A percentile compares a stretch with the other conserved stretches of the same genome.
Conservation (phyloP, 2,329 filamentous ascomycete species). For the Botryosphaeria dothidea region DNA sequence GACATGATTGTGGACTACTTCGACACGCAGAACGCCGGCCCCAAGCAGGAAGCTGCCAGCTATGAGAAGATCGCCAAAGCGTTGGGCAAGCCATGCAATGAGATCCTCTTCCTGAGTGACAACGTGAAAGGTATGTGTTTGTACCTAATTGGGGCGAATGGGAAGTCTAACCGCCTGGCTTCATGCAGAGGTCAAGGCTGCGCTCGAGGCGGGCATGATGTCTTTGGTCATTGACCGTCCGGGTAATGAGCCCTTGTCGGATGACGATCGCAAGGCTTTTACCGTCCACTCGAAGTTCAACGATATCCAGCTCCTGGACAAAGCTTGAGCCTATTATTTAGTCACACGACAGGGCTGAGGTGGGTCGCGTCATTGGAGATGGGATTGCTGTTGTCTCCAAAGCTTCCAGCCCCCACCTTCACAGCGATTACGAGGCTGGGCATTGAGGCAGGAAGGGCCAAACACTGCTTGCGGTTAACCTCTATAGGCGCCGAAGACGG, state of each 20-base stretch:
- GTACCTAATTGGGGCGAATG: constrained; percentile 15
- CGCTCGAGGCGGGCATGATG: constrained; percentile 44
- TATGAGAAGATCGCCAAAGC: constrained; percentile 65
- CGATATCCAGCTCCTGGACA: constrained; percentile 14
- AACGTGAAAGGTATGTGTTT: constrained; percentile 59
- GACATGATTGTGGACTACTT: constrained; percentile 51
- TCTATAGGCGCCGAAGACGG: background rate
- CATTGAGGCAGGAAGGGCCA: background rate
- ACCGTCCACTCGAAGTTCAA: constrained; percentile 17
- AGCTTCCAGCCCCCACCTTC: background rate
- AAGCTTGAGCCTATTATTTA: background rate
- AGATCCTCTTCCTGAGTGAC: constrained; percentile 80
- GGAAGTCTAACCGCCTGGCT: constrained; percentile 24
- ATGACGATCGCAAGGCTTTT: constrained; percentile 21
- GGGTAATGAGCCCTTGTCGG: constrained; percentile 65
- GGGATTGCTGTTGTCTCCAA: background rate
- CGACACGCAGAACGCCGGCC: constrained; percentile 78
- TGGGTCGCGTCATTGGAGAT: background rate
- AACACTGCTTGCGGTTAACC: background rate
- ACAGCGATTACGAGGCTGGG: background rate
- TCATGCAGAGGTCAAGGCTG: constrained; percentile 45
- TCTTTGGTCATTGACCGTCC: constrained; percentile 57
- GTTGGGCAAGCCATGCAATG: constrained; percentile 47
- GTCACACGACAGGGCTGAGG: constrained; percentile 6
- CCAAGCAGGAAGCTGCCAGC: constrained; percentile 67